These are phyloP conservation scores for Scenedesmus sp. DNA, from an alignment of 163 green algal genomes.

Conservation along the genomic window DNA sequence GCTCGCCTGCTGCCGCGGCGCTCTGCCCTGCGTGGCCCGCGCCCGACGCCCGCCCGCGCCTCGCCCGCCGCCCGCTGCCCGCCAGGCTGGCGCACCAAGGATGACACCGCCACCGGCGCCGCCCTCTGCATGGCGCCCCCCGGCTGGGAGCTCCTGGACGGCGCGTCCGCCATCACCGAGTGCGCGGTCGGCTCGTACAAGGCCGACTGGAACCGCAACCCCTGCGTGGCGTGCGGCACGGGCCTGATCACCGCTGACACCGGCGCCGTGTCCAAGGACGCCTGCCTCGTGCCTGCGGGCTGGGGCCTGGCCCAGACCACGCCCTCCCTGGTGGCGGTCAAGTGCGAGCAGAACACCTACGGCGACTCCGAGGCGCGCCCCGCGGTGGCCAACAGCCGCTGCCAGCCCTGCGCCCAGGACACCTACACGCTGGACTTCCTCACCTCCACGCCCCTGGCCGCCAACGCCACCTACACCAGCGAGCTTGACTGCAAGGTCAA, in stretches of 20 bases:
- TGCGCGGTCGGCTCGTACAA: slow-evolving; percentile 23
- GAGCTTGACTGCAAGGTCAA: background rate
- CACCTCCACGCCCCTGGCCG: background rate
- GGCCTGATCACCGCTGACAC: background rate
- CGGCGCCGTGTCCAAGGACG: background rate
- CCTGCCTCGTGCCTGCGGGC: background rate
- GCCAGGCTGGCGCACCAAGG: slow-evolving; percentile 21
- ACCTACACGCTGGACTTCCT: background rate
- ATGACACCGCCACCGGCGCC: background rate
- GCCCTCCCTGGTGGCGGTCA: background rate
- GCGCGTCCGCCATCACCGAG: background rate
- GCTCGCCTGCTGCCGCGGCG: too few species aligned
- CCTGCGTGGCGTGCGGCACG: slow-evolving; percentile 9
- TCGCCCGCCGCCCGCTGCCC: too few species aligned
- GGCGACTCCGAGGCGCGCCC: background rate
- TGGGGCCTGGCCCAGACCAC: background rate
- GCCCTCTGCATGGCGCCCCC: slow-evolving; percentile 21
- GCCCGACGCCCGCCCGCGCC: too few species aligned
- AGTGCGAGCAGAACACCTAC: background rate
- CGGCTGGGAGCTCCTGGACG: slow-evolving; percentile 10
- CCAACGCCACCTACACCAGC: background rate
- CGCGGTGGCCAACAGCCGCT: background rate
- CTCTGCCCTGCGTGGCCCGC: slow-evolving; percentile 2
- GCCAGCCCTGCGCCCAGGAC: background rate
- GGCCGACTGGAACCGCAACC: slow-evolving; percentile 27